These are phyloP conservation scores for Jacaranda copaia DNA, from an alignment of 257 asterid species.

Conservation along the genomic window DNA sequence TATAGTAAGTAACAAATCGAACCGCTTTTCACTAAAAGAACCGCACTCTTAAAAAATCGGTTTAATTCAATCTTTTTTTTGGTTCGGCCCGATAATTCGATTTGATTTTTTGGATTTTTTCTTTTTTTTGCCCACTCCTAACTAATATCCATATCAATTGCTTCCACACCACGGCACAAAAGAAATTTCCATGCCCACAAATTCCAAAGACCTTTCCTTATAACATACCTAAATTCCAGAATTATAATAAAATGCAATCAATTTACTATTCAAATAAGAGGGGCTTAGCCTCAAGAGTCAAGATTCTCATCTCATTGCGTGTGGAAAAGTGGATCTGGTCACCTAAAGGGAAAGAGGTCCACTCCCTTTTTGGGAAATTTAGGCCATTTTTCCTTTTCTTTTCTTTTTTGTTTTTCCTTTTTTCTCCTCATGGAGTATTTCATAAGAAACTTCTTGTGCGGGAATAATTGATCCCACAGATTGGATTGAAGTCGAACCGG, in stretches of 20 bases:
- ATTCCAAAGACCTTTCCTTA: neutral
- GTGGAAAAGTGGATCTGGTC: constrained; percentile 11
- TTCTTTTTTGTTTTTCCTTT: neutral
- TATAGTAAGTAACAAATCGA: too few relatives aligned
- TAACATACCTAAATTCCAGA: too few relatives aligned
- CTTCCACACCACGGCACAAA: neutral
- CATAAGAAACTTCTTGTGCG: constrained; percentile 25
- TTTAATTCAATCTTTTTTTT: too few relatives aligned
- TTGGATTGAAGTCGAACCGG: constrained; percentile 1
- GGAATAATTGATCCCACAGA: constrained; percentile 28
- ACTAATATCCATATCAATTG: too few relatives aligned
- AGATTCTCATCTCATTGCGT: constrained; percentile 24
- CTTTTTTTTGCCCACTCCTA: too few relatives aligned
- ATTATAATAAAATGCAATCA: neutral
- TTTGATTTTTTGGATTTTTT: too few relatives aligned
- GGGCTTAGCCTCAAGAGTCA: constrained; percentile 14
- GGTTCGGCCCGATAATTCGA: too few relatives aligned
- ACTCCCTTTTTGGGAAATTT: constrained; percentile 30
- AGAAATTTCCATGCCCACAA: neutral
- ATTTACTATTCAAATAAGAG: neutral
- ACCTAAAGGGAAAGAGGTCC: constrained; percentile 1
- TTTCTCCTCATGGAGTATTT: constrained; percentile 1
- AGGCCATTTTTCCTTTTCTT: neutral
- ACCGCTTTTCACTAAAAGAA: too few relatives aligned
- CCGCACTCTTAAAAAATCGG: too few relatives aligned